Base-by-base conservation (phyloP, 164 flowering plant species). In the Tinospora cordifolia region DNA sequence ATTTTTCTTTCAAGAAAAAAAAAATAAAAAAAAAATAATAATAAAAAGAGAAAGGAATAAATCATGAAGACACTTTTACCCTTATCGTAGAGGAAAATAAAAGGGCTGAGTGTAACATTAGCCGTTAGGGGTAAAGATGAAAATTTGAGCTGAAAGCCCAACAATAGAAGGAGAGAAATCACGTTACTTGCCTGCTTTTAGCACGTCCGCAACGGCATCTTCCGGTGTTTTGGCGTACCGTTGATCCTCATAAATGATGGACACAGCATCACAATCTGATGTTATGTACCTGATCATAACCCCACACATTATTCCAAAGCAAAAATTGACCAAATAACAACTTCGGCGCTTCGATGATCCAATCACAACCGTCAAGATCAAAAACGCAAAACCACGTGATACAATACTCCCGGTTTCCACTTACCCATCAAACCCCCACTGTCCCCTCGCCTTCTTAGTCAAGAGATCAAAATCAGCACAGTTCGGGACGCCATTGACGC, bases 211-310 rank as follows among this genome's bases (percentile, higher is more conserved):
- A 0, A 87, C 92, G 0, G 97, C 97, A 72, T 94, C 97, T 77
- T 90, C 97, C 0, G 93, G 92, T n/a, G 86, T 64, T 70, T 86
- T 87, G 4, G 89, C 86, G 71, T 87, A 92, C 22, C 81, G 78
- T 39, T 90, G 89, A 30, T 44, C 70, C 34, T 85, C 89, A 65
- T 83, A 71, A 60, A 91, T 86, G 72, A 92, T 75, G 9, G 84
- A 75, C 11, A 92, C 97, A 0, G 95, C 93, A 64, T 90, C 95
- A 72, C 97, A 94, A 68, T 94, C 99, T 4, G 99, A 92, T 11
- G 87, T 82, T 25, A 94, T 88, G 80, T 94, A 94, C 87, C 98
- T 93, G 80, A 70, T 75, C 22, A 68, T 26, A 11, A 19, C 62
- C 21, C 5, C 60, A 30, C 4, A 30, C 36, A 30, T 30, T 30